Evolutionary conservation across 306 rosid species (phyloP).

Genomic region (Pyrus bretschneideri): DNA sequence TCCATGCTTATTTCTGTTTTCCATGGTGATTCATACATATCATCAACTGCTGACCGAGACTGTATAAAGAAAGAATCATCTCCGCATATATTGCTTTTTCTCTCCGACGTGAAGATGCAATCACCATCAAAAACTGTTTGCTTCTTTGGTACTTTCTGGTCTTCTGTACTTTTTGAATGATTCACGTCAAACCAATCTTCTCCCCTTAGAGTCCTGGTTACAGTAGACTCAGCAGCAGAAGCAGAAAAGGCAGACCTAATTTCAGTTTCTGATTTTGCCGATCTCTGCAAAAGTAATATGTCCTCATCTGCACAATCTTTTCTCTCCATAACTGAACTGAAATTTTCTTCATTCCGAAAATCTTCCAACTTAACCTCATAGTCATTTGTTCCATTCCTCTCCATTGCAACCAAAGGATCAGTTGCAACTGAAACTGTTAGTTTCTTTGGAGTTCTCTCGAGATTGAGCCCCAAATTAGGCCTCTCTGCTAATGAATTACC

Average conservation of each 20-base stretch:
- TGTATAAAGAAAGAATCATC: slow-evolving; percentile 70
- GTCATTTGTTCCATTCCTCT: slow-evolving; percentile 34
- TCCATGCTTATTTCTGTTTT: slow-evolving; percentile 37
- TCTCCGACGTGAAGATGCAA: slow-evolving; percentile 17
- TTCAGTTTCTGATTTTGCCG: slow-evolving; percentile 24
- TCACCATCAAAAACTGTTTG: slow-evolving; percentile 32
- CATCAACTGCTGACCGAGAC: slow-evolving; percentile 28
- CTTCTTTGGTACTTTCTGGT: slow-evolving; percentile 8
- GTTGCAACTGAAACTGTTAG: slow-evolving; percentile 23
- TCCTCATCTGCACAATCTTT: slow-evolving; percentile 31
- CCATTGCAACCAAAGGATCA: slow-evolving; percentile 40
- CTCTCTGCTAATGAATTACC: slow-evolving; percentile 15
- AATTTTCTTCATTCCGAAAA: slow-evolving; percentile 24
- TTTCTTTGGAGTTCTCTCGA: slow-evolving; percentile 29
- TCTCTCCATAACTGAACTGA: slow-evolving; percentile 23
- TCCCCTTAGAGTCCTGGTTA: slow-evolving; percentile 25
- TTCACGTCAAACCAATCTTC: slow-evolving; percentile 53
- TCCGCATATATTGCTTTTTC: slow-evolving; percentile 7
- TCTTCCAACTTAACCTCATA: slow-evolving; percentile 30
- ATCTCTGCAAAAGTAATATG: slow-evolving; percentile 24
- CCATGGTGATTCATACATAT: slow-evolving; percentile 35
- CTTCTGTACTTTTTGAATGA: slow-evolving; percentile 26
- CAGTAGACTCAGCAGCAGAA: slow-evolving; percentile 27
- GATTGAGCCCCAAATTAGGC: slow-evolving; percentile 26
- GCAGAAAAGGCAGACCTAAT: slow-evolving; percentile 30